phyloP scores from a whole-genome alignment of 2,329 filamentous ascomycete genomes.

The Thielaviopsis euricoi region DNA sequence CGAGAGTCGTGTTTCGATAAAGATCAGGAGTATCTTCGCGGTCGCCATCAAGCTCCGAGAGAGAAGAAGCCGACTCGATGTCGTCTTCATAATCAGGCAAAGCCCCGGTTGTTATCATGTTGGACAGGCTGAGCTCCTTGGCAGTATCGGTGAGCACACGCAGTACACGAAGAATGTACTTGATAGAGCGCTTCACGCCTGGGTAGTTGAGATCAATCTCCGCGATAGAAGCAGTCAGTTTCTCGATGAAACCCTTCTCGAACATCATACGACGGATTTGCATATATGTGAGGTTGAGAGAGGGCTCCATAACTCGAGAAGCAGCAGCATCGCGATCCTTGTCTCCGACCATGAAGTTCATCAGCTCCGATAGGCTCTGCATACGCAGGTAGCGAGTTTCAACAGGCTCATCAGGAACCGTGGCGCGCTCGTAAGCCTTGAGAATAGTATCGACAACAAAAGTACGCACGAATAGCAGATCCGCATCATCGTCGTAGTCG shows the following conservation, averaged over 20 bases:
- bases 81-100: slow-evolving; percentile 60
- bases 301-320: slow-evolving; percentile 26
- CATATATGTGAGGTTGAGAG: slow-evolving; percentile 18
- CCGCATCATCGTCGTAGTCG: slow-evolving; percentile 60
- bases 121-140: slow-evolving; percentile 66
- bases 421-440: slow-evolving; percentile 81
- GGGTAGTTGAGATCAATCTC: slow-evolving; percentile 94
- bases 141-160: slow-evolving; percentile 78
- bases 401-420: slow-evolving; percentile 58
- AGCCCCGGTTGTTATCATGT: slow-evolving; percentile 51
- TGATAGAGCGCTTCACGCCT: slow-evolving; percentile 81
- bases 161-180: slow-evolving; percentile 84
- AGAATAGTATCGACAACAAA: slow-evolving; percentile 90
- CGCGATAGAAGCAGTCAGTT: slow-evolving; percentile 78
- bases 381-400: slow-evolving; percentile 79
- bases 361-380: slow-evolving; percentile 75
- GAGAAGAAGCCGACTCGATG: slow-evolving; percentile 69
- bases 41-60: slow-evolving; percentile 75
- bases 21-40: slow-evolving; percentile 92
- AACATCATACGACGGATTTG: slow-evolving; percentile 93
- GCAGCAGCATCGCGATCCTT: slow-evolving; percentile 40
- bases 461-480: slow-evolving; percentile 79
- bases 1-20: slow-evolving; percentile 88
- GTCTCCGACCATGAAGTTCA: slow-evolving; percentile 79
- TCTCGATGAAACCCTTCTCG: slow-evolving; percentile 86